A percentile compares a stretch with the other conserved stretches of the same genome.
Evolutionary conservation across 2,329 filamentous ascomycete genomes (phyloP).

Genomic region (Colletotrichum orbiculare): DNA sequence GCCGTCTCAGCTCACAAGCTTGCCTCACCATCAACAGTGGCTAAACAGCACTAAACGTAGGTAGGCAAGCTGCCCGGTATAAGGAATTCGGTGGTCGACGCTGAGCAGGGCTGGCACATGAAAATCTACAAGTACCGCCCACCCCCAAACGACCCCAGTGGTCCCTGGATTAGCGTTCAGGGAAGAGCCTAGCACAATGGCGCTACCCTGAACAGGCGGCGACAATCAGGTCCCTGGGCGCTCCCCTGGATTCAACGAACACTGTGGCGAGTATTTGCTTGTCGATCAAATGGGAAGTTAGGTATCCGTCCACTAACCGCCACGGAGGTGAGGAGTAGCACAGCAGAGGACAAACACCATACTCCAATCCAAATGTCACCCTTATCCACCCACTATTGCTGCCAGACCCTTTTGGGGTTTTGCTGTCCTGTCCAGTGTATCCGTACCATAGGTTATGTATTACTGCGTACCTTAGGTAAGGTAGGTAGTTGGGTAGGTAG

Average conservation of each 20-base stretch:
- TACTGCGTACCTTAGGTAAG: too few relatives aligned
- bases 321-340: neutral
- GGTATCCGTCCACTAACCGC: constrained; percentile 12
- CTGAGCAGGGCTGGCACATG: neutral
- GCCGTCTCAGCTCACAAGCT: too few relatives aligned
- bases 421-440: too few relatives aligned
- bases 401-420: constrained; percentile 19
- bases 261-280: constrained; percentile 26
- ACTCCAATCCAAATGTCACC: neutral
- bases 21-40: too few relatives aligned
- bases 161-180: constrained; percentile 31
- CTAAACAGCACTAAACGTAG: too few relatives aligned
- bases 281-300: constrained; percentile 28
- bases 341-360: too few relatives aligned
- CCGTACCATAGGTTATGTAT: too few relatives aligned
- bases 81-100: too few relatives aligned
- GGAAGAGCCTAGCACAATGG: constrained; percentile 18
- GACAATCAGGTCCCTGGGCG: constrained; percentile 21
- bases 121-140: constrained; percentile 16
- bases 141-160: constrained; percentile 28
- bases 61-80: neutral
- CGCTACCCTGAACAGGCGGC: constrained; percentile 13
- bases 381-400: constrained; percentile 18
- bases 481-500: too few relatives aligned
- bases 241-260: constrained; percentile 14